Evolutionary conservation across 495 filamentous ascomycete genomes (phyloP).

Genomic region (Penicillium paxilli): DNA sequence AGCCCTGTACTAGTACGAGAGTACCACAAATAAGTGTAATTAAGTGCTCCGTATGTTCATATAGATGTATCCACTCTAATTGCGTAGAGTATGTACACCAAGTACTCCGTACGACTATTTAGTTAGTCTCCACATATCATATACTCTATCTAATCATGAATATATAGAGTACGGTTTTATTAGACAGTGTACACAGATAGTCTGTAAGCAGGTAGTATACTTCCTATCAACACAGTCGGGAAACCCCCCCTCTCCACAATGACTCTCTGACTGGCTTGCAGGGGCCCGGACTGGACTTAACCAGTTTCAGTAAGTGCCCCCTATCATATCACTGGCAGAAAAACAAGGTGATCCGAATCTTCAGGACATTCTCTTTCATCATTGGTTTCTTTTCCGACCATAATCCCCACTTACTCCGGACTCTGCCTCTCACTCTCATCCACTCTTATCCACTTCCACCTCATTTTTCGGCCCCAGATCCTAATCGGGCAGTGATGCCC

Average conservation of each 20-base stretch:
- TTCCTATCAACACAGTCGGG: not conserved
- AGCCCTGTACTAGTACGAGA: not conserved
- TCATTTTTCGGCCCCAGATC: constrained; percentile 8
- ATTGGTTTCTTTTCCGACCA: constrained; percentile 2
- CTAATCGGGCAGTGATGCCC: constrained; percentile 11
- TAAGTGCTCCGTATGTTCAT: too few relatives aligned
- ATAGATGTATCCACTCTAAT: too few relatives aligned
- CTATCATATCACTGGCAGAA: constrained; percentile 4
- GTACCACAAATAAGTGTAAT: too few relatives aligned
- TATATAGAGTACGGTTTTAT: not conserved
- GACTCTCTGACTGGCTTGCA: not conserved
- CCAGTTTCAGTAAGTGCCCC: constrained; percentile 5
- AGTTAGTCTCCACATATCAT: too few relatives aligned
- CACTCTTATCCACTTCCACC: not conserved
- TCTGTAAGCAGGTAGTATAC: not conserved
- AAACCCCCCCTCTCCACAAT: not conserved
- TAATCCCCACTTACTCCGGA: constrained; percentile 8
- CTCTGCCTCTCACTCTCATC: not conserved
- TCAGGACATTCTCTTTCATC: not conserved
- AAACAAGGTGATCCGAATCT: constrained; percentile 8
- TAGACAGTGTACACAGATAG: too few relatives aligned
- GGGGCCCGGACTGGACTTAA: not conserved
- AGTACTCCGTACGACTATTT: too few relatives aligned
- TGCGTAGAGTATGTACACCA: too few relatives aligned
- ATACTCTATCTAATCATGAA: not conserved